Percentiles rank a stretch among this genome's conserved stretches.
Evolutionary conservation across 1,139 yeast species (phyloP).

Genomic region (Suhomyces atakaporum): DNA sequence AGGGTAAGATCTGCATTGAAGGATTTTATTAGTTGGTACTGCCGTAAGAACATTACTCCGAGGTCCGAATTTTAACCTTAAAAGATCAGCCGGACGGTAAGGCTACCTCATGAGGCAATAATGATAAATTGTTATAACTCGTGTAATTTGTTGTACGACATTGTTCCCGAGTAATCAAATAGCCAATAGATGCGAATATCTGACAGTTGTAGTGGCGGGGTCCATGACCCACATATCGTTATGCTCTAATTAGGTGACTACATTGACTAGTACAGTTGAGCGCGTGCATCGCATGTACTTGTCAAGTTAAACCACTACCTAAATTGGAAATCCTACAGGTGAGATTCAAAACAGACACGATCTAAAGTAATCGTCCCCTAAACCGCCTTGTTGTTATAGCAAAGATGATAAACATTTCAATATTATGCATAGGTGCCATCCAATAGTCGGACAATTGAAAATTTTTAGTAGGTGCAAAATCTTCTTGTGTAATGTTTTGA

Average conservation of each 20-base stretch:
- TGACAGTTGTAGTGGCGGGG: not conserved
- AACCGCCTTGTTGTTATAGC: not conserved
- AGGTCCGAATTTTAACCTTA: constrained; percentile 33
- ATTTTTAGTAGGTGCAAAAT: not conserved
- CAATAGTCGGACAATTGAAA: not conserved
- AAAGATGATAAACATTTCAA: not conserved
- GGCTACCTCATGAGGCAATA: not conserved
- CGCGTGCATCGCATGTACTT: not conserved
- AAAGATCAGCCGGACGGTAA: not conserved
- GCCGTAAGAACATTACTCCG: constrained; percentile 70
- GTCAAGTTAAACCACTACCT: not conserved
- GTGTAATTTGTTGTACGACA: not conserved
- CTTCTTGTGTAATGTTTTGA: constrained; percentile 1
- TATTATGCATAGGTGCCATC: not conserved
- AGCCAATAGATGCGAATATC: not conserved
- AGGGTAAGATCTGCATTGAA: constrained; percentile 68
- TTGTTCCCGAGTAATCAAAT: not conserved
- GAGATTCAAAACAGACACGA: constrained; percentile 2
- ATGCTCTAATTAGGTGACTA: no score
- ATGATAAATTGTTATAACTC: no score
- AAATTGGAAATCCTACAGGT: not conserved
- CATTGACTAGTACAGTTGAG: not conserved
- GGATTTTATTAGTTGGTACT: constrained; percentile 82
- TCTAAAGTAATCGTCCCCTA: not conserved
- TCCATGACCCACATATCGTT: not conserved